Evolutionary conservation across 2,329 filamentous ascomycete genomes (phyloP), one percentile per base, ranked within the genome.

Genomic region (Stagonosporopsis chrysanthemi): DNA sequence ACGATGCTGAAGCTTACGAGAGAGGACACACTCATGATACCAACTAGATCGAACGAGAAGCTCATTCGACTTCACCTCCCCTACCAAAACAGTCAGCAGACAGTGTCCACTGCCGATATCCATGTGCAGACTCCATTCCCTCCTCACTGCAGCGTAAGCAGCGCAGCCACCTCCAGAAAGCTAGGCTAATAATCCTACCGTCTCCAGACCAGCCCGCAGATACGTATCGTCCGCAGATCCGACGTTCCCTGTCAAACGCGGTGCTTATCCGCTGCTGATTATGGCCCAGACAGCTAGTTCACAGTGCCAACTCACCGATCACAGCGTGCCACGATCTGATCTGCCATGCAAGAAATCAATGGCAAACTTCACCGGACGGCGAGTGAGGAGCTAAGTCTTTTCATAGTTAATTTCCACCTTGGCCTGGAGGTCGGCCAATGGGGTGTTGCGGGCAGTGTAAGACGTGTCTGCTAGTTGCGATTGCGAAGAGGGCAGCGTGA

Each of bases 271-370:
- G 40, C 28, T 22, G 39, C 38, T 22, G 12, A 19, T 6, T 33
- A 28, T 48, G 8, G 38, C 31, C 44, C 36, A 35, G 23, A 33
- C 42, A 19, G 15, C 51, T 58, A 60, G 56, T 58, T 64, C 58
- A 63, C 52, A 40, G 45, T 51, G 48, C 45, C 35, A 26, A 11
- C 43, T 63, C 58, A 67, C 62, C 64, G 58, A 65, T 63, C 54
- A 63, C 50, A 36, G 56, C 52, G 62, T 63, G 55, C 56, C 44
- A 65, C 58, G 50, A 63, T 61, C 62, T 62, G 53, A 65, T 62
- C 57, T 60, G 36, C 40, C 19, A 44, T 49, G 53, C 61, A 46
- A 26, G 50, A 50, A 29, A 29, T 56, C 48, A 45, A 29, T 40
- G 54, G 50, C 56, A 50, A 45, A 39, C 17, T 19, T 39, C 2